Conservation (phyloP, 192 early-diverging fungal genomes). For the Diversispora epigaea region DNA sequence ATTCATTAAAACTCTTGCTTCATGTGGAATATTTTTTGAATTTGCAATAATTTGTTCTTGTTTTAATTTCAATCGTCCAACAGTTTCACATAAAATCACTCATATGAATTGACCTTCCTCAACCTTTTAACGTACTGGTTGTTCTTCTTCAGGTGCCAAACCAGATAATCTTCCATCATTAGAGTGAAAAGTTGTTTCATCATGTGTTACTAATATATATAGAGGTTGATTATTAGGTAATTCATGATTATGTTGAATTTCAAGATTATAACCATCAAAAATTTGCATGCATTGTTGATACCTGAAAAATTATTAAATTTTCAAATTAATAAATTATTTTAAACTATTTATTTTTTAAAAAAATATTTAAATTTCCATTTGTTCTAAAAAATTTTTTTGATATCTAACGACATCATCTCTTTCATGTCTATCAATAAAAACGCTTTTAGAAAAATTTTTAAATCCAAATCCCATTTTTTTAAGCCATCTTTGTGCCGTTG, state of each 20-base stretch:
- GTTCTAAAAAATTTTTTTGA: constrained; percentile 6
- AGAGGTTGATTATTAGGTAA: neutral
- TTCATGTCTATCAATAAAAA: constrained; percentile 35
- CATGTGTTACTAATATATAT: constrained; percentile 30
- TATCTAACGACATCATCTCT: constrained; percentile 31
- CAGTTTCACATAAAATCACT: constrained; percentile 31
- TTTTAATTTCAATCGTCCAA: constrained; percentile 5
- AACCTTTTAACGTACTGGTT: constrained; percentile 28
- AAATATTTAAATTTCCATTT: neutral
- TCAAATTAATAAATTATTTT: neutral
- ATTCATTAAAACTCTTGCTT: constrained; percentile 3
- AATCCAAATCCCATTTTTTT: constrained; percentile 24
- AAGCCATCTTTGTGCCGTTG: constrained; percentile 4
- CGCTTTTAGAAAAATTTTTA: neutral
- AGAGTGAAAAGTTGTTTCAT: constrained; percentile 30
- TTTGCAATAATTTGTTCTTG: neutral
- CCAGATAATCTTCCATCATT: constrained; percentile 22
- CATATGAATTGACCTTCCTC: constrained; percentile 14
- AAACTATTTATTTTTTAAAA: constrained; percentile 5
- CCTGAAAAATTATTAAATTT: neutral
- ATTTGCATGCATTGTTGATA: neutral
- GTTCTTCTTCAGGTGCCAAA: neutral
- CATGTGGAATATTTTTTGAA: neutral
- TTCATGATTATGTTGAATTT: neutral
- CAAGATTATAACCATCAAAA: constrained; percentile 4